Percentiles rank a stretch among this genome's conserved stretches.
These are phyloP conservation scores for Globisporangium spiculum DNA, from an alignment of 352 stramenopile species.

Conservation along the genomic window DNA sequence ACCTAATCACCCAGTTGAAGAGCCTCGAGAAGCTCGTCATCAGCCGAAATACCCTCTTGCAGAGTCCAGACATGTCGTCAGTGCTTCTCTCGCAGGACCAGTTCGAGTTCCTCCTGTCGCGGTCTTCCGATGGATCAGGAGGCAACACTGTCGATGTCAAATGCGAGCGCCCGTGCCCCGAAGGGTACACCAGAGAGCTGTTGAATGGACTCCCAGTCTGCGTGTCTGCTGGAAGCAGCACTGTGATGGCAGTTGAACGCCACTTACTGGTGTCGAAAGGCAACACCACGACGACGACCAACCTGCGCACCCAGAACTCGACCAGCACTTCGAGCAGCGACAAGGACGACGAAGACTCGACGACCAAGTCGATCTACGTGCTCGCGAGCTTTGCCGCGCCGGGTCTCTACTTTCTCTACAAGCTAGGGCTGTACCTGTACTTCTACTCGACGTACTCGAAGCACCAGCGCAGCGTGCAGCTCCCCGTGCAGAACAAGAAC, in stretches of 20 bases:
- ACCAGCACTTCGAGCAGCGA: background rate
- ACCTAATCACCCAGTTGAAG: slow-evolving; percentile 17
- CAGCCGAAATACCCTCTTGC: background rate
- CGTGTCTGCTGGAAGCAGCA: background rate
- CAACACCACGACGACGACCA: background rate
- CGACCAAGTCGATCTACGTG: slow-evolving; percentile 10
- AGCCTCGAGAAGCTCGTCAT: slow-evolving; percentile 23
- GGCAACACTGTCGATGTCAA: background rate
- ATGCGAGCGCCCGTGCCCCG: background rate
- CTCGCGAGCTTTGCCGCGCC: slow-evolving; percentile 1
- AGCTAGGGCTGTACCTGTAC: slow-evolving; percentile 7
- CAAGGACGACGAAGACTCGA: background rate
- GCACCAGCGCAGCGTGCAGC: slow-evolving; percentile 4
- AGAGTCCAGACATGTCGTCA: background rate
- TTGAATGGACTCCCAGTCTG: background rate
- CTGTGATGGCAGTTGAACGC: background rate
- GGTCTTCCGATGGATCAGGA: background rate
- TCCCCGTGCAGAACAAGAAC: background rate
- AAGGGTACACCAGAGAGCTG: background rate
- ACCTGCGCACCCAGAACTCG: slow-evolving; percentile 1
- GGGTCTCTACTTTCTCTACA: slow-evolving; percentile 12
- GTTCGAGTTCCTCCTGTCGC: slow-evolving; percentile 3
- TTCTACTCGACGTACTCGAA: slow-evolving; percentile 12
- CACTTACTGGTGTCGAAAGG: background rate
- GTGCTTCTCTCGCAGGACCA: background rate